These are phyloP conservation scores for Phytomonas sp. DNA, from an alignment of 208 protist species.

Conservation along the genomic window DNA sequence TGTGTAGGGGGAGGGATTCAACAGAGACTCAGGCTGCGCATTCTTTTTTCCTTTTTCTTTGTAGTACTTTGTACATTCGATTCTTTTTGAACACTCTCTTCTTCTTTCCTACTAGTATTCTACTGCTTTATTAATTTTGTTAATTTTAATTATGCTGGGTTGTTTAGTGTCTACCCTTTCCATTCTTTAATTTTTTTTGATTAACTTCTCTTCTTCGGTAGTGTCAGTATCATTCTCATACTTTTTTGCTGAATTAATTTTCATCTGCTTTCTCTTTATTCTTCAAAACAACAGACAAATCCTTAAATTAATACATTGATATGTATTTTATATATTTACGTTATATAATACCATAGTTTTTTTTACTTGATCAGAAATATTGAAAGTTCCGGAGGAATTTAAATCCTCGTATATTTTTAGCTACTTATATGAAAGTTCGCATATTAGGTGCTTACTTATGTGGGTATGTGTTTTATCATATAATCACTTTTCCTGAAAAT, in stretches of 20 bases:
- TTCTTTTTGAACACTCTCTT: not conserved
- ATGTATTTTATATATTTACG: not conserved
- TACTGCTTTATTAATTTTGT: slow-evolving; percentile 4
- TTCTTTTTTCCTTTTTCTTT: no score
- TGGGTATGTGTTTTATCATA: no score
- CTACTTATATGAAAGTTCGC: no score
- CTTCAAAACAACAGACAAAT: slow-evolving; percentile 8
- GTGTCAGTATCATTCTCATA: slow-evolving; percentile 1
- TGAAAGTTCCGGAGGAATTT: no score
- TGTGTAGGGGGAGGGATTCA: no score
- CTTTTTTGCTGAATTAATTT: not conserved
- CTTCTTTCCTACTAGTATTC: slow-evolving; percentile 13
- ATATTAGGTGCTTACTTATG: no score
- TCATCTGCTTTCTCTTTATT: not conserved
- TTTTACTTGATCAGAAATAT: no score
- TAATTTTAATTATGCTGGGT: slow-evolving; percentile 3
- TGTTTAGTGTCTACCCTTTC: not conserved
- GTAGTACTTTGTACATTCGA: not conserved
- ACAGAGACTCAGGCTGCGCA: no score
- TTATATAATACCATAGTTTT: no score
- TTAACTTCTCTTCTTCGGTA: slow-evolving; percentile 6
- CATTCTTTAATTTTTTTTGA: not conserved
- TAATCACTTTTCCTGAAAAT: no score
- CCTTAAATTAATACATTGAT: not conserved
- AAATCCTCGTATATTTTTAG: no score